Base-by-base conservation (phyloP, 495 filamentous ascomycete genomes). In the Hypoxylon crocopeplum region DNA sequence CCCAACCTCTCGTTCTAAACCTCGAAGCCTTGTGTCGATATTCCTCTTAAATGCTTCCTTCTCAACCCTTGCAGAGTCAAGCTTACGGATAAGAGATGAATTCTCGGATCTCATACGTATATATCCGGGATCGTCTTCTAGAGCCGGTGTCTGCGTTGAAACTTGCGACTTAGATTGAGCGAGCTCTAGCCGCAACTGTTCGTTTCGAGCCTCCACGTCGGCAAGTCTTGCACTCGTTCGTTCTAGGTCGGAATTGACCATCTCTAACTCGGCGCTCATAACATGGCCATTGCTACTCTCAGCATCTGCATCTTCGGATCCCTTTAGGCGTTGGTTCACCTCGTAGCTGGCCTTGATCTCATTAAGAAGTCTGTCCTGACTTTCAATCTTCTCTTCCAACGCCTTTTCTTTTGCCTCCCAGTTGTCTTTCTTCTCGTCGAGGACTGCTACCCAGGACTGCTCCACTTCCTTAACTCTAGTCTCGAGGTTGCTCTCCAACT, bases 331-430 rank as follows among this genome's bases (percentile, higher is more conserved):
- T 66, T 98, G 93, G 19, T 93, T 90, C 36, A 99, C 95, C 69
- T 99, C 94, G 67, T 97, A 97, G 72, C 86, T 97, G 16, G 94
- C 94, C 76, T 97, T 98, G 58, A 98, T 82, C 65, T 98, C 94
- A 69, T 90, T 97, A 42, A 99, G 72, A 33, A 98, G 75, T 5
- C 92, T 86, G 24, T 99, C 94, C 68, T 98, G 94, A 62, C 88
- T 93, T 69, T 96, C 94, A 16, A 96, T 79, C 70, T 97, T 97
- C 60, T 97, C 93, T 65, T 94, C 91, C 33, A 97, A 75, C 33
- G 83, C 88, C 71, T 88, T 89, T 78, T 99, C 94, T 70, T 96
- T 98, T 24, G 93, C 89, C 53, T 88, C 85, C 94, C 94, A 98
- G 68, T 98, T 98, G 68, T 93, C 91, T 56, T 91, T 86, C 75